A percentile compares a stretch with the other conserved stretches of the same genome.
These are phyloP conservation scores for Bocquillonia castaneifolia DNA, from an alignment of 441 rosid species.

Conservation along the genomic window DNA sequence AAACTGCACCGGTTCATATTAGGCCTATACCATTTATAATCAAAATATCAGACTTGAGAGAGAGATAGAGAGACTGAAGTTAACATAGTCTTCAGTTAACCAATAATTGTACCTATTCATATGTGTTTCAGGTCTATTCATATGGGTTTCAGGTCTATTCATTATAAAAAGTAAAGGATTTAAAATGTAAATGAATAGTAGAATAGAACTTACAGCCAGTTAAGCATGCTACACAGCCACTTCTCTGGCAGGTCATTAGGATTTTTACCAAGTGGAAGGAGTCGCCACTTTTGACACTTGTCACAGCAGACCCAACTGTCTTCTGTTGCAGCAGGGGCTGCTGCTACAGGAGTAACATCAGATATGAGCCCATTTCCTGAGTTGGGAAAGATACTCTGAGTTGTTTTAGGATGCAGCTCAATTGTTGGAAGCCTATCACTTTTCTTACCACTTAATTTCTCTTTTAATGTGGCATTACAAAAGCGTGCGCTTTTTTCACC, in stretches of 20 bases:
- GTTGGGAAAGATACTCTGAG: slow-evolving; percentile 31
- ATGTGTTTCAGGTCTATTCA: slow-evolving; percentile 9
- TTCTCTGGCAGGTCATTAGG: slow-evolving; percentile 74
- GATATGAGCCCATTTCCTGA: slow-evolving; percentile 30
- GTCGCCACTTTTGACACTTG: slow-evolving; percentile 90
- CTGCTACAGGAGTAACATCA: slow-evolving; percentile 42
- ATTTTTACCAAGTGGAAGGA: slow-evolving; percentile 69
- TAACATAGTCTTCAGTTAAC: not conserved
- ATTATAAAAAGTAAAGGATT: slow-evolving; percentile 2
- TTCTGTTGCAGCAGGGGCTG: slow-evolving; percentile 51
- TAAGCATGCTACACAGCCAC: slow-evolving; percentile 92
- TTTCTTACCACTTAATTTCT: slow-evolving; percentile 38
- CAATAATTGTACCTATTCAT: slow-evolving; percentile 13
- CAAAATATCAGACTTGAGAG: slow-evolving; percentile 29
- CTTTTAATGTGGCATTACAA: slow-evolving; percentile 34
- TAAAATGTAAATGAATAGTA: slow-evolving; percentile 3
- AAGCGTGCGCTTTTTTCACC: slow-evolving; percentile 36
- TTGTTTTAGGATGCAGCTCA: slow-evolving; percentile 30
- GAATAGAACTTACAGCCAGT: slow-evolving; percentile 87
- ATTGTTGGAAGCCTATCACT: slow-evolving; percentile 25
- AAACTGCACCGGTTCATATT: slow-evolving; percentile 68
- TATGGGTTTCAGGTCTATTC: slow-evolving; percentile 14
- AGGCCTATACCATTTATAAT: slow-evolving; percentile 55
- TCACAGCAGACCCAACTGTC: slow-evolving; percentile 96
- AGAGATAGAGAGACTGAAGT: not conserved